Base-by-base conservation (phyloP, 2,329 filamentous ascomycete genomes). In the Ophiostoma novo-ulmi region DNA sequence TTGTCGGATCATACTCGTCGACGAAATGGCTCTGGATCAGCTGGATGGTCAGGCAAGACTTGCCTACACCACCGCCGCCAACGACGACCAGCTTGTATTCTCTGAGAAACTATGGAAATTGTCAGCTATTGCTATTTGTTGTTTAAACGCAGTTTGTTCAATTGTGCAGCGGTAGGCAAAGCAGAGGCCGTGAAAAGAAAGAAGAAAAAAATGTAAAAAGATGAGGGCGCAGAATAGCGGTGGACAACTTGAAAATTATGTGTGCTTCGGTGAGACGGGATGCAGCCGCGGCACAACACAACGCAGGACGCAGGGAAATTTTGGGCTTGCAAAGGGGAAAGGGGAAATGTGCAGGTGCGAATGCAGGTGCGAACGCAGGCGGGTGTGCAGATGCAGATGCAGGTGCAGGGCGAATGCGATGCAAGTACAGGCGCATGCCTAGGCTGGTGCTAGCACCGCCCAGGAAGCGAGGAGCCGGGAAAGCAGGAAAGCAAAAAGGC, bases 41-140 rank as follows among this genome's bases (percentile, higher is more conserved):
- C 85, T 98, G 95, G 79, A 99, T 98, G 72, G 95, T 98, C 85
- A 99, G 88, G 84, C 95, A 98, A 73, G 94, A 98, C 86, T 99
- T 99, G 84, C 95, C 95, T 75, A 99, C 95, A 81, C 95, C 95
- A 86, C 95, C 95, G 78, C 96, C 95, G 77, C 95, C 95, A 75
- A 99, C 94, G 73, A 98, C 95, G 73, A 99, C 95, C 83, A 97
- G 83, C 84, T 97, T 97, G 83, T 97, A 97, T 84, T 95, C 92
- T 87, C 92, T 86, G 80, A 94, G 84, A 79, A 94, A 94, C 91
- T 94, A 78, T 52, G 1, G 38, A 14, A 39, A 36, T 39, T 35
- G 35, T 52, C 31, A 44, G 58, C n/a, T 35, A 8, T 11, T 44
- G 41, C 6, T 17, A 17, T 44, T 20, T 17, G 14, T 44, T 44